These are phyloP conservation scores for Aethionema arabicum DNA, from an alignment of 345 rosid genomes.

Conservation along the genomic window DNA sequence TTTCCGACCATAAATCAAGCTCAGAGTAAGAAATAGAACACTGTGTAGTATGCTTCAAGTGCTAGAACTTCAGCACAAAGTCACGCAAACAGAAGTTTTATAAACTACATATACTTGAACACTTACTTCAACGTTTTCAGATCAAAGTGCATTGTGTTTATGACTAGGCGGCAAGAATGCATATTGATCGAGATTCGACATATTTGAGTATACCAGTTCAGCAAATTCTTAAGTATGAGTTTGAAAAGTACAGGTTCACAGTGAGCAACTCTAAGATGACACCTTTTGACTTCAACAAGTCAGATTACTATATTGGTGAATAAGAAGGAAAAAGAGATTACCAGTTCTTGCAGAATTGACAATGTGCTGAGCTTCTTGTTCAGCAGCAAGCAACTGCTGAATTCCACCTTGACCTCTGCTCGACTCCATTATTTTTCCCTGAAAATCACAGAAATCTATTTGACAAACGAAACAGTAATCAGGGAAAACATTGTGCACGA, in stretches of 20 bases:
- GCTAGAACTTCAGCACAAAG: too few relatives aligned
- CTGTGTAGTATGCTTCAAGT: too few relatives aligned
- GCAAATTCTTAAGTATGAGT: background rate
- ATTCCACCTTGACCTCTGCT: slow-evolving; percentile 79
- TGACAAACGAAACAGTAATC: background rate
- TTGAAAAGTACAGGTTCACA: background rate
- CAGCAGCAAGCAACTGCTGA: slow-evolving; percentile 89
- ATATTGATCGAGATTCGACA: background rate
- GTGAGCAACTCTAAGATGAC: background rate
- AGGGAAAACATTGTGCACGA: background rate
- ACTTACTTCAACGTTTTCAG: too few relatives aligned
- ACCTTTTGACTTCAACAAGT: background rate
- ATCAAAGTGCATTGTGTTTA: too few relatives aligned
- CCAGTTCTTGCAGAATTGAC: slow-evolving; percentile 71
- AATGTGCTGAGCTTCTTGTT: slow-evolving; percentile 88
- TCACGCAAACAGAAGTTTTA: too few relatives aligned
- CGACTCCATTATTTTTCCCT: slow-evolving; percentile 54
- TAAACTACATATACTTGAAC: too few relatives aligned
- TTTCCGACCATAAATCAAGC: background rate
- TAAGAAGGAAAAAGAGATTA: slow-evolving; percentile 4
- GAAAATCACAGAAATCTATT: slow-evolving; percentile 16
- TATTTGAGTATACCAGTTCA: background rate
- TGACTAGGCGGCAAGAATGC: slow-evolving; percentile 1
- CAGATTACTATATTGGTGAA: background rate
- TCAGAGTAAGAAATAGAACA: too few relatives aligned